These are phyloP conservation scores for Rhodotorula diobovata DNA, from an alignment of 768 basidiomycete species.

Conservation along the genomic window DNA sequence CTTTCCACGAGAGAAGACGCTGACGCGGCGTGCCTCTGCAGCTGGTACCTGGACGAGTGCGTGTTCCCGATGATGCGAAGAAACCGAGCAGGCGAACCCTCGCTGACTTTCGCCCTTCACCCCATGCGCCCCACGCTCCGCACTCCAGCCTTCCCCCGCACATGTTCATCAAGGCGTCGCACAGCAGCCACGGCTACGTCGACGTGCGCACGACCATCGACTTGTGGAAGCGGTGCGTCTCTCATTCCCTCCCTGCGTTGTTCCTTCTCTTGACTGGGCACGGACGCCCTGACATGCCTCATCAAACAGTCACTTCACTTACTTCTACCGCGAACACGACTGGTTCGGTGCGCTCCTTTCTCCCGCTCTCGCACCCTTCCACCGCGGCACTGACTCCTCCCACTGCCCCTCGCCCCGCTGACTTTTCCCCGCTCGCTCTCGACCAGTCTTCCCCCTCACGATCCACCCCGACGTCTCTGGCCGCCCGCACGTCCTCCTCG, in stretches of 20 bases:
- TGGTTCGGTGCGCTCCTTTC: constrained; percentile 3
- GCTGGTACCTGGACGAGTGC: not conserved
- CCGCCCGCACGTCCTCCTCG: constrained; percentile 65
- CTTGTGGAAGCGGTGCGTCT: constrained; percentile 61
- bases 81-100: too few relatives aligned
- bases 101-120: not conserved
- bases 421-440: too few relatives aligned
- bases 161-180: constrained; percentile 62
- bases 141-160: constrained; percentile 57
- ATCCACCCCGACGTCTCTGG: constrained; percentile 75
- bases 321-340: constrained; percentile 53
- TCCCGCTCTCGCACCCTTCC: too few relatives aligned
- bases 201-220: constrained; percentile 63
- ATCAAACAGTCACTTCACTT: constrained; percentile 55
- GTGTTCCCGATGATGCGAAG: too few relatives aligned
- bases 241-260: not conserved
- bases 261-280: not conserved
- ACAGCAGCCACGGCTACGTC: constrained; percentile 74
- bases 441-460: constrained; percentile 38
- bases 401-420: not conserved
- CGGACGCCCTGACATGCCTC: not conserved
- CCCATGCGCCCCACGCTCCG: constrained; percentile 23
- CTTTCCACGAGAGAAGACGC: not conserved
- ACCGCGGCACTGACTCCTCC: not conserved
- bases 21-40: not conserved